Base-by-base conservation (phyloP, 2,329 filamentous ascomycete genomes). In the Aspergillus sp. region DNA sequence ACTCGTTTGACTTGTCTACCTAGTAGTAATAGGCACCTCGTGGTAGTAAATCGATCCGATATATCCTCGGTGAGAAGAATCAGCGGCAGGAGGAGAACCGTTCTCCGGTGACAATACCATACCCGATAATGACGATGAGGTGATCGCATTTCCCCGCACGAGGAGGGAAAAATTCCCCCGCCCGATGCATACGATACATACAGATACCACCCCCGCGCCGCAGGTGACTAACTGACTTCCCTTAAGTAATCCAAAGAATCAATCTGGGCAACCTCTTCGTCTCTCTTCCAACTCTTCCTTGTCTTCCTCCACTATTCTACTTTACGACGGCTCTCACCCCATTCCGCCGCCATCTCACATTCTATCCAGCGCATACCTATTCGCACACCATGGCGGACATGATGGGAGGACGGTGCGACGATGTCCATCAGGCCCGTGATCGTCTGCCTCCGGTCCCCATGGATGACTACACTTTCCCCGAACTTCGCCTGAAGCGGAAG, bases 391-490 rank as follows among this genome's bases (percentile, higher is more conserved):
- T 69, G 65, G 57, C 59, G 40, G 61, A 65, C 53, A 59, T 61
- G 51, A 57, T 63, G 22, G 57, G 59, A 50, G 61, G 53, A 30
- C 64, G 63, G 56, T 63, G 60, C 54, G 62, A 68, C 38, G 57
- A 68, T 55, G 60, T 65, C 50, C 65, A 65, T 45, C 60, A 60
- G 43, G 35, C 57, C 36, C 56, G 59, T 10, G 49, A 57, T 44
- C 49, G 56, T 36, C 51, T 65, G n/a, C 53, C 65, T 36, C 52
- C 65, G n/a, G 56, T 67, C 11, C 57, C 61, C 13, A 69, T 72
- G 55, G 68, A 72, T 40, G 68, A 72, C 50, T 79, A 79, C 60
- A 58, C 61, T 33, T 77, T 79, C 51, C 76, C 76, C 2, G 68
- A 73, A 47, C 58, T 68, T 40, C 73, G 76, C 49, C 60, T 79